Evolutionary conservation across 768 basidiomycete genomes (phyloP).

Genomic region (Kwoniella pini): DNA sequence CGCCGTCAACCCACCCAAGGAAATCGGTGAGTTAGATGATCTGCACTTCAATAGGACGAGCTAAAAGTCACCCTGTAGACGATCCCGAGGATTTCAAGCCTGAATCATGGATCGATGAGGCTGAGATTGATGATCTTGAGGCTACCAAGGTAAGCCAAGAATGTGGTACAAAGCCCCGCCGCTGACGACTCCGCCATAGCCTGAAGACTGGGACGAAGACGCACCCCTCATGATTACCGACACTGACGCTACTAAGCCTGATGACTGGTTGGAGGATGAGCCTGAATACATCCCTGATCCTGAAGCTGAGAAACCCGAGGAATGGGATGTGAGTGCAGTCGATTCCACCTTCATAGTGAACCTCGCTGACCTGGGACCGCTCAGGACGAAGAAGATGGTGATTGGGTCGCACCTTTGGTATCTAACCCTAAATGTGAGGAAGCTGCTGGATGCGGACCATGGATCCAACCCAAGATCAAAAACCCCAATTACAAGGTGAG

Average conservation of each 20-base stretch:
- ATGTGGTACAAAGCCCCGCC: not conserved
- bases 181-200: conserved; percentile 60
- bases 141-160: conserved; percentile 68
- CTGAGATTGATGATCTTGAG: conserved; percentile 79
- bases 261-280: conserved; percentile 94
- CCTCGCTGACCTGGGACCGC: not conserved
- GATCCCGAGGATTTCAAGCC: conserved; percentile 91
- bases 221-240: conserved; percentile 90
- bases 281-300: conserved; percentile 79
- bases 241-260: conserved; percentile 82
- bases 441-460: conserved; percentile 91
- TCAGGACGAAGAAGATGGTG: conserved; percentile 92
- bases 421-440: conserved; percentile 86
- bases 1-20: conserved; percentile 83
- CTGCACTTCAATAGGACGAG: not conserved
- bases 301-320: conserved; percentile 85
- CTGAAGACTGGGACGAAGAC: conserved; percentile 96
- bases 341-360: too few species aligned
- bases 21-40: conserved; percentile 61
- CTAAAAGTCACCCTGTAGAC: conserved; percentile 55
- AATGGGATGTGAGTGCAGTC: conserved; percentile 70
- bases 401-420: conserved; percentile 90
- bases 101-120: conserved; percentile 84
- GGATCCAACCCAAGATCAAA: conserved; percentile 84
- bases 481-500: conserved; percentile 82